Percentiles rank a stretch among this genome's conserved stretches.
phyloP scores from a whole-genome alignment of 257 asterid species.

The Coffea eugenioides region DNA sequence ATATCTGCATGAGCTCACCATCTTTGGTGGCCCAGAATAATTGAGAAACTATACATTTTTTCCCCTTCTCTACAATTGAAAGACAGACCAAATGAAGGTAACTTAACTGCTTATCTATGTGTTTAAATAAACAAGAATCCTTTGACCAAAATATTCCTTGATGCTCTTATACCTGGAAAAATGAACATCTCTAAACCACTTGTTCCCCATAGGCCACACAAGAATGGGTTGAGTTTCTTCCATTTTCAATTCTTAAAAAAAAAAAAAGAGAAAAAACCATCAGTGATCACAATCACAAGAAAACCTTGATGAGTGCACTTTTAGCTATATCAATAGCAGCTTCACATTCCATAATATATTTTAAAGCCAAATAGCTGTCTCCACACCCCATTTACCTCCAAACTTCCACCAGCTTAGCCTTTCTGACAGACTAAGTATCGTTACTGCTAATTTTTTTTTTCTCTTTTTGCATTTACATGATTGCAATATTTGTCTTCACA shows the following conservation, averaged over 20 bases:
- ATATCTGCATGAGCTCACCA: background rate
- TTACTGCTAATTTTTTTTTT: no score
- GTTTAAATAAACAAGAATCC: background rate
- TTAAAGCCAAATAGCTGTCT: background rate
- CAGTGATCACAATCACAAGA: no score
- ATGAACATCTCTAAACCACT: background rate
- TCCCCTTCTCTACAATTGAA: background rate
- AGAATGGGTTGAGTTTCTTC: background rate
- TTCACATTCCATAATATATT: background rate
- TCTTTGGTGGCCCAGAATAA: background rate
- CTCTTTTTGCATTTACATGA: background rate
- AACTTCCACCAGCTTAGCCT: background rate
- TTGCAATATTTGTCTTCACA: no score
- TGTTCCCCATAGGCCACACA: background rate
- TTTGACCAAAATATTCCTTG: background rate
- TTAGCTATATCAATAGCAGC: background rate
- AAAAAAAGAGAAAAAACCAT: no score
- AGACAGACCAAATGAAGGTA: background rate
- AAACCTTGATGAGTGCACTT: background rate
- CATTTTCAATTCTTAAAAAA: background rate
- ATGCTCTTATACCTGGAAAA: background rate
- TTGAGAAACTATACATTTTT: background rate
- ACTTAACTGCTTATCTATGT: no score
- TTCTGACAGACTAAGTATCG: background rate
- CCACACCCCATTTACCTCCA: background rate